A percentile compares a stretch with the other conserved stretches of the same genome.
Conservation (phyloP, 352 stramenopile species). For the Poterioochromonas sp. region DNA sequence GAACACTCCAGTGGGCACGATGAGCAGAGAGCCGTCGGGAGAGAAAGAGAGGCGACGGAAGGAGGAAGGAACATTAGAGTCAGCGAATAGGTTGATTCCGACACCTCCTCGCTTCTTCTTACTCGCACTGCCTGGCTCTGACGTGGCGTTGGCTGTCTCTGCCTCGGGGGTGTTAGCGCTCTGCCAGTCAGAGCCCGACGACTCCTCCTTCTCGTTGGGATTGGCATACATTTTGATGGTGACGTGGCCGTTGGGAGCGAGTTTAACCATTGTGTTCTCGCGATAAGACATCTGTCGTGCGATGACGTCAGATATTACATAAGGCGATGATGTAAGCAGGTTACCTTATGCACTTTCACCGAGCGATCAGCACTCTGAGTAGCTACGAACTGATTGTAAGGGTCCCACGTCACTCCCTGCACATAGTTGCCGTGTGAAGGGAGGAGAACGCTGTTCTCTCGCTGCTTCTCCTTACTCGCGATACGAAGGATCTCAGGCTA, state of each 20-base stretch:
- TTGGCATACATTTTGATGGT: background rate
- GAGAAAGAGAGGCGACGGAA: conserved; percentile 64
- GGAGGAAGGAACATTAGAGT: conserved; percentile 72
- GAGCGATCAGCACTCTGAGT: conserved; percentile 74
- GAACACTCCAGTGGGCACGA: conserved; percentile 54
- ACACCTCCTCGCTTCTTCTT: background rate
- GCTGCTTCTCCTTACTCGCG: background rate
- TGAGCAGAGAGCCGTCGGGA: conserved; percentile 67
- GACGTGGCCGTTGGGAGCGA: background rate
- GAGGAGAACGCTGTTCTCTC: background rate
- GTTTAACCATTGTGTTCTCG: background rate
- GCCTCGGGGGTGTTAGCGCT: background rate
- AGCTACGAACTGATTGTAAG: conserved; percentile 66
- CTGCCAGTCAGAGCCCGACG: background rate
- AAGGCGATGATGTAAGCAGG: too few species aligned
- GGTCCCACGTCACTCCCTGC: conserved; percentile 76
- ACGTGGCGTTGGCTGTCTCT: background rate
- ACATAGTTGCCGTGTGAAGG: conserved; percentile 73
- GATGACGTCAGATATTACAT: background rate
- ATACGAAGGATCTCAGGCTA: conserved; percentile 5
- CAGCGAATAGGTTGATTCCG: conserved; percentile 56
- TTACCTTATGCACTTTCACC: conserved; percentile 57
- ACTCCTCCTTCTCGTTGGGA: background rate
- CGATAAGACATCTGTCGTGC: background rate
- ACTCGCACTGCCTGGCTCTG: background rate